phyloP scores from a whole-genome alignment of 805 yeast genomes.

The Myxozyma monticola region DNA sequence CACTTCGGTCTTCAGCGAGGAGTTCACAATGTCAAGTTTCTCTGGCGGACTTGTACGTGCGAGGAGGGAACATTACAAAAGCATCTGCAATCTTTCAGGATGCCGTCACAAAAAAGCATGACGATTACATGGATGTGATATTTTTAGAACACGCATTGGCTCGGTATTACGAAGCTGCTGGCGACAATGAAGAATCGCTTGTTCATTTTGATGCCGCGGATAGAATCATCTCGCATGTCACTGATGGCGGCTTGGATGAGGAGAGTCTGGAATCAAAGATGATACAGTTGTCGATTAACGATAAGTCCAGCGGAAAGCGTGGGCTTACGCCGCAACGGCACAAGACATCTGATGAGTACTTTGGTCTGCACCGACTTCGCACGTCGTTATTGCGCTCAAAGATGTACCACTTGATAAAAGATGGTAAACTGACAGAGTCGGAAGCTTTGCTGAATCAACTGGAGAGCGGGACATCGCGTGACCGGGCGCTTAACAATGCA shows the following conservation, averaged over 20 bases:
- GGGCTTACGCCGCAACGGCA: background rate
- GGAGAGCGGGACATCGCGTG: background rate
- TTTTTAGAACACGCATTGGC: background rate
- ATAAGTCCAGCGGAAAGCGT: too few relatives aligned
- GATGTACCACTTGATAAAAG: background rate
- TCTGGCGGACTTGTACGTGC: slow-evolving; percentile 23
- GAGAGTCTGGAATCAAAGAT: too few relatives aligned
- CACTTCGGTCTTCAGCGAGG: slow-evolving; percentile 18
- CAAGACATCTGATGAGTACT: background rate
- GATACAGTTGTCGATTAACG: too few relatives aligned
- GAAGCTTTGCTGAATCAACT: background rate
- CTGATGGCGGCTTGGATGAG: too few relatives aligned
- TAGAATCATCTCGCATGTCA: too few relatives aligned
- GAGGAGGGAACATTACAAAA: slow-evolving; percentile 17
- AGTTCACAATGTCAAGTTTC: slow-evolving; percentile 23
- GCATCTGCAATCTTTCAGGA: slow-evolving; percentile 4
- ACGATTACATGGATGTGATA: background rate
- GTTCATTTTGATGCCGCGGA: too few relatives aligned
- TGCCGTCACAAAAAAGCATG: background rate
- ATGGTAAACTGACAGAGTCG: slow-evolving; percentile 16
- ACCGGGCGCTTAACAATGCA: slow-evolving; percentile 20
- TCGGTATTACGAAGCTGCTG: background rate
- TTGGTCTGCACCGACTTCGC: slow-evolving; percentile 1
- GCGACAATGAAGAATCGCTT: background rate
- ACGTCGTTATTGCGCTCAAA: slow-evolving; percentile 2